Base-by-base conservation (phyloP, 1,139 yeast species). In the Magnusiomyces tetraspermus region DNA sequence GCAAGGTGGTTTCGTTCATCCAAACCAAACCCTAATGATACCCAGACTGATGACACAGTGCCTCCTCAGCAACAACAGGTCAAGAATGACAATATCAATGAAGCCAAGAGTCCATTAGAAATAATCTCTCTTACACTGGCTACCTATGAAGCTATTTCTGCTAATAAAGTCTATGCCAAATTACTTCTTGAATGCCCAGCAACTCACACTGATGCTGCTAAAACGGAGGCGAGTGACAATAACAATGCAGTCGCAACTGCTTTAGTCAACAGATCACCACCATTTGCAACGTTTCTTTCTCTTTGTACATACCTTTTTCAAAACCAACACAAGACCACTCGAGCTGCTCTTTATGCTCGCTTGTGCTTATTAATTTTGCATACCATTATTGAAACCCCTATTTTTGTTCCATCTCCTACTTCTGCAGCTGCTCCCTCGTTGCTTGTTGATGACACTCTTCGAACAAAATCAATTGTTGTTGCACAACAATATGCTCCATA, bases 111-210 rank as follows among this genome's bases (percentile, higher is more conserved):
- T 11, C 67, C 67, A 2, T 59, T 62, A 48, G 60, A 59, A 5
- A 58, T 63, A 2, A 57, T 63, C 17, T 63, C 64, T 6, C 53
- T 64, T 5, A 44, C 70, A 10, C 57, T 71, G 17, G 68, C 72
- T 1, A 59, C 66, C n/a, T 67, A 69, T 53, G 71, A 69, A 53
- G 71, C 71, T 53, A 57, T 65, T 17, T 62, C 61, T 37, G 67
- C 65, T 22, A 72, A 71, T 57, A 64, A 65, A 40, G 61, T 66
- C 30, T 71, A 71, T 57, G 63, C 69, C 1, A 54, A 62, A 31
- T 55, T 62, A 31, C 61, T 67, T 23, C 56, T 67, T 17, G 64
- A 68, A 24, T 54, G 63, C 13, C 59, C 60, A 5, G 62, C 60
- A 2, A 47, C 51, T 3, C 33, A 33, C 2, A 24, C 5, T 21